phyloP scores from a whole-genome alignment of 768 basidiomycete genomes.

The Boletus sp. region DNA sequence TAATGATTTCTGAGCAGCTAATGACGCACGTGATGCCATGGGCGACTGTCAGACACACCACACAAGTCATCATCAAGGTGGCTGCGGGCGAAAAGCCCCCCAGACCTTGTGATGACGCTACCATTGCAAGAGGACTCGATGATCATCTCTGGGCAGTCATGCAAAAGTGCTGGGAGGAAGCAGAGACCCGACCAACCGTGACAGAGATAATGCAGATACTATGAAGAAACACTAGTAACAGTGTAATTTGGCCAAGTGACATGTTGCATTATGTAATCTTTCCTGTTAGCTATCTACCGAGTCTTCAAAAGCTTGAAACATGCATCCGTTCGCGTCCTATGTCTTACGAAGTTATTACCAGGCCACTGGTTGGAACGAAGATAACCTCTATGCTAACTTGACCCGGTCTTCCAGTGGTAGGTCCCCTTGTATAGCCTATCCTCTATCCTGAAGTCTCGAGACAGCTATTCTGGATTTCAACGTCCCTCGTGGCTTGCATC shows the following conservation, averaged over 20 bases:
- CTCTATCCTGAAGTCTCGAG: slow-evolving; percentile 4
- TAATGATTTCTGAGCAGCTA: slow-evolving; percentile 33
- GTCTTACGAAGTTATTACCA: slow-evolving; percentile 87
- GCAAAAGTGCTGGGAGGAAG: slow-evolving; percentile 41
- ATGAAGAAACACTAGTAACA: background rate
- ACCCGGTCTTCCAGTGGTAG: slow-evolving; percentile 86
- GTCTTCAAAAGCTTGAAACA: slow-evolving; percentile 22
- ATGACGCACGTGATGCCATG: slow-evolving; percentile 55
- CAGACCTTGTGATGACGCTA: slow-evolving; percentile 35
- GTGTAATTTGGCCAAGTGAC: too few species aligned
- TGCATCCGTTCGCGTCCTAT: slow-evolving; percentile 88
- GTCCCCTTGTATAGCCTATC: slow-evolving; percentile 15
- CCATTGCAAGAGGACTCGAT: slow-evolving; percentile 41
- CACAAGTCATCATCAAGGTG: slow-evolving; percentile 47
- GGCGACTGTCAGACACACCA: slow-evolving; percentile 46
- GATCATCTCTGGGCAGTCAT: slow-evolving; percentile 46
- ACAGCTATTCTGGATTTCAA: slow-evolving; percentile 89
- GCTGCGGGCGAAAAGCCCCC: slow-evolving; percentile 41
- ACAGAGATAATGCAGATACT: slow-evolving; percentile 30
- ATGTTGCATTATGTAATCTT: slow-evolving; percentile 15
- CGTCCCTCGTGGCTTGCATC: slow-evolving; percentile 76
- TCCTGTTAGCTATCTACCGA: background rate
- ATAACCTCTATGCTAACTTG: slow-evolving; percentile 87
- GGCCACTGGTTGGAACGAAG: slow-evolving; percentile 96
- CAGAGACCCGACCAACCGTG: slow-evolving; percentile 40